phyloP scores from a whole-genome alignment of 805 yeast genomes.

The Metschnikowia henanensis region DNA sequence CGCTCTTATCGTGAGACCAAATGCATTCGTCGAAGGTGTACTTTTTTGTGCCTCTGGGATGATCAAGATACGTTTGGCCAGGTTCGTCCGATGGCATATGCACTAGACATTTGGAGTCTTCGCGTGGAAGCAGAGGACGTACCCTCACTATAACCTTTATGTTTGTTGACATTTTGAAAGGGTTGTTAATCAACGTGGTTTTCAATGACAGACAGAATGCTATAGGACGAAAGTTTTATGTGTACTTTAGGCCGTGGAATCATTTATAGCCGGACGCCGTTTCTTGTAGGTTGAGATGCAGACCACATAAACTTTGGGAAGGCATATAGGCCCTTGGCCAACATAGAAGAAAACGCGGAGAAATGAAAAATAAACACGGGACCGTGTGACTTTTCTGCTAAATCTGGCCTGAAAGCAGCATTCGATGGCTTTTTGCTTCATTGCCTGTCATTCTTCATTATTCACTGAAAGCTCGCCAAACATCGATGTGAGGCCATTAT shows the following conservation, averaged over 20 bases:
- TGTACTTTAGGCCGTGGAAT: too few relatives aligned
- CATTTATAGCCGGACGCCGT: neutral
- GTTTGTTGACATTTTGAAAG: conserved; percentile 19
- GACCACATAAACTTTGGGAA: conserved; percentile 6
- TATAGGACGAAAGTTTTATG: too few relatives aligned
- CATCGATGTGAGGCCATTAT: too few relatives aligned
- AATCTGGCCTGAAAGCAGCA: too few relatives aligned
- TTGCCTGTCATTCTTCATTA: too few relatives aligned
- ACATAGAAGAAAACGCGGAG: too few relatives aligned
- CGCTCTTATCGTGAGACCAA: conserved; percentile 42
- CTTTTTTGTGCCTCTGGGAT: conserved; percentile 30
- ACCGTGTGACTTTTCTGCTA: too few relatives aligned
- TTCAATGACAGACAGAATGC: too few relatives aligned
- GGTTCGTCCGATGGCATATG: conserved; percentile 30
- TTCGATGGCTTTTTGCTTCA: too few relatives aligned
- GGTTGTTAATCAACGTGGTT: too few relatives aligned
- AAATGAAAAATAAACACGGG: too few relatives aligned
- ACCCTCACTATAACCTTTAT: conserved; percentile 53
- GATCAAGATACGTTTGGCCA: conserved; percentile 18
- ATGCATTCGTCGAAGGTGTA: conserved; percentile 55
- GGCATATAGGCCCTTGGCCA: conserved; percentile 1
- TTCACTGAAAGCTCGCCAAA: too few relatives aligned
- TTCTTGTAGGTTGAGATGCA: conserved; percentile 1
- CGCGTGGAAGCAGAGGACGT: conserved; percentile 43
- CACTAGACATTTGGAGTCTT: conserved; percentile 27